Conservation (phyloP, 169 alveolate species). For the Plasmodium gonderi region DNA sequence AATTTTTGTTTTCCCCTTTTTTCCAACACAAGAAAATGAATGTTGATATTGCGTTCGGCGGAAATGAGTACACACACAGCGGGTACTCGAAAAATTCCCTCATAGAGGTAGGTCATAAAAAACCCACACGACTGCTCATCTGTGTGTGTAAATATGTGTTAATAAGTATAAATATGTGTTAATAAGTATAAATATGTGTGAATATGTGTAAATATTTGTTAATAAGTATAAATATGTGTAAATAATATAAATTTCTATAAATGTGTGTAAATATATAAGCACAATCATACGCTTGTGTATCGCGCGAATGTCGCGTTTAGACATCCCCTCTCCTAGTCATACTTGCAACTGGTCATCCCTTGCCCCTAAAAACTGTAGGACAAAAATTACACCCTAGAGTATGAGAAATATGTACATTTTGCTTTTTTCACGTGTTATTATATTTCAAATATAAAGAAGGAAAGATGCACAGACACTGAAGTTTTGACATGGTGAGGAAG, state of each 20-base stretch:
- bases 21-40: slow-evolving; percentile 24
- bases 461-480: slow-evolving; percentile 65
- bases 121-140: background rate
- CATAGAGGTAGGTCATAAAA: slow-evolving; percentile 32
- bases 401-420: slow-evolving; percentile 69
- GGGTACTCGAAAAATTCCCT: slow-evolving; percentile 74
- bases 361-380: slow-evolving; percentile 24
- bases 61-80: slow-evolving; percentile 73
- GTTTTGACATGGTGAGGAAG: slow-evolving; percentile 45
- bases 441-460: slow-evolving; percentile 53
- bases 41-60: slow-evolving; percentile 64
- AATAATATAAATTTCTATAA: too few species aligned
- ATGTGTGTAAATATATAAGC: too few species aligned
- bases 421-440: slow-evolving; percentile 64
- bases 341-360: too few species aligned
- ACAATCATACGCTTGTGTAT: too few species aligned
- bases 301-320: background rate
- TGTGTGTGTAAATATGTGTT: background rate
- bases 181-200: background rate
- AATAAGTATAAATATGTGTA: background rate
- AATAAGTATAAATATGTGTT: background rate
- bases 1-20: background rate
- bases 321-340: too few species aligned
- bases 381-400: slow-evolving; percentile 69
- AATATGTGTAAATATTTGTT: background rate